phyloP scores from a whole-genome alignment of 805 yeast genomes.

The Allodekkera sacchari region DNA sequence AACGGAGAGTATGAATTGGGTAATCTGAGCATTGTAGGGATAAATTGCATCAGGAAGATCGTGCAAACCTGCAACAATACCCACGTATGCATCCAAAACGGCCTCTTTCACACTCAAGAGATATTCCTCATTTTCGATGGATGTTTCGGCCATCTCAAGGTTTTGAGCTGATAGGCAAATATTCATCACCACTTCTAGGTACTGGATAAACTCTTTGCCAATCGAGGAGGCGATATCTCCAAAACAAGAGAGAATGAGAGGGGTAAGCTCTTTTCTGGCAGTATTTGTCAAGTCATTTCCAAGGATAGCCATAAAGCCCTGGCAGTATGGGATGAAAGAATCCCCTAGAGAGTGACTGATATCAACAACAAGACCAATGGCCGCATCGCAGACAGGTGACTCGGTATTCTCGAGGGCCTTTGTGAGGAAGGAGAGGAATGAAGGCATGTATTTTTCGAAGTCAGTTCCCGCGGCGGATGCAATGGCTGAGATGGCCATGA shows the following conservation, averaged over 20 bases:
- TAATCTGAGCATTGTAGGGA: constrained; percentile 61
- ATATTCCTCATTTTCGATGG: constrained; percentile 73
- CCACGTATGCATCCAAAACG: constrained; percentile 92
- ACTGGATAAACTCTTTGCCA: constrained; percentile 69
- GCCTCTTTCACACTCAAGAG: constrained; percentile 68
- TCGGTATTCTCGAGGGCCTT: constrained; percentile 77
- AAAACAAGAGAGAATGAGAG: constrained; percentile 82
- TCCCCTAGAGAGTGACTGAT: constrained; percentile 81
- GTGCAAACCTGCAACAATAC: constrained; percentile 85
- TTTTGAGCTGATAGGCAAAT: constrained; percentile 63
- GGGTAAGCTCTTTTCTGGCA: constrained; percentile 75
- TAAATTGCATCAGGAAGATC: constrained; percentile 55
- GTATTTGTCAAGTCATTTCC: constrained; percentile 63
- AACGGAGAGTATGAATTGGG: constrained; percentile 56
- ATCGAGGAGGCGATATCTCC: constrained; percentile 93
- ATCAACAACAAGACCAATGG: constrained; percentile 93
- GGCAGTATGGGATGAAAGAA: constrained; percentile 63
- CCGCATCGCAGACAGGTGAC: constrained; percentile 76
- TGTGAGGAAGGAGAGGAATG: constrained; percentile 76
- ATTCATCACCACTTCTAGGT: constrained; percentile 69
- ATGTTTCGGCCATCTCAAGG: constrained; percentile 47
- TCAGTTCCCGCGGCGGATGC: constrained; percentile 70
- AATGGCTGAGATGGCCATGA: constrained; percentile 84
- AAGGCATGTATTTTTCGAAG: constrained; percentile 69
- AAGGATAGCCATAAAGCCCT: constrained; percentile 74